Base-by-base conservation (phyloP, 2,329 filamentous ascomycete genomes). In the Penicillium brasilianum region DNA sequence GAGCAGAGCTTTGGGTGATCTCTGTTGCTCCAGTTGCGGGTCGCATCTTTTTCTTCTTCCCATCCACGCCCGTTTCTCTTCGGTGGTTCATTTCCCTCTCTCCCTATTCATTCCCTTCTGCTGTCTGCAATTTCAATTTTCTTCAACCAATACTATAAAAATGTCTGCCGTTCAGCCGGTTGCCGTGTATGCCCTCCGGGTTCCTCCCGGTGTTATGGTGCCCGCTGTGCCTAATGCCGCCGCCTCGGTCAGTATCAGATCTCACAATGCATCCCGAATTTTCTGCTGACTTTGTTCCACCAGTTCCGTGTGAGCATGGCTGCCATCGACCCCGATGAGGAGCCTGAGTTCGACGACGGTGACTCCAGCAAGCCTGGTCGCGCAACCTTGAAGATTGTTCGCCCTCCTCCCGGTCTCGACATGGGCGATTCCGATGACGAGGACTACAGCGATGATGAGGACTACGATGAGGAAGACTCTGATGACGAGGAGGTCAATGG, bases 231-330 rank as follows among this genome's bases (percentile, higher is more conserved):
- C 88, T 66, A 88, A 94, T 69, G 89, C 94, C 72, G 91, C 91
- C 75, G 91, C 92, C 63, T 91, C 91, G 77, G 92, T 96, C 84
- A 84, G 90, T 86, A 55, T 63, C 52, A 36, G 39, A 55, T 54
- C 28, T 37, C 51, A 30, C 37, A 18, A 58, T 50, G 4, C 8
- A 16, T 3, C 37, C 3, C 20, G 57, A 49, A 25, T 4, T 22
- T 46, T 16, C 13, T 43, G 46, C 62, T 69, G 46, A 66, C 48
- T 52, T 48, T n/a, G 16, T 37, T 4, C 25, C 34, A 53, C 4
- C 73, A 97, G 93, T 96, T 97, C 82, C 92, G 92, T 77, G 92
- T 99, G 75, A 98, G 93, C 73, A 99, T 99, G 95, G 95, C 96
- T 73, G 95, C 95, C 68, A 90, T 99, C 77, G 94, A 99, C 77